Evolutionary conservation across 768 basidiomycete genomes (phyloP).

Genomic region (Trametes gibbosa): DNA sequence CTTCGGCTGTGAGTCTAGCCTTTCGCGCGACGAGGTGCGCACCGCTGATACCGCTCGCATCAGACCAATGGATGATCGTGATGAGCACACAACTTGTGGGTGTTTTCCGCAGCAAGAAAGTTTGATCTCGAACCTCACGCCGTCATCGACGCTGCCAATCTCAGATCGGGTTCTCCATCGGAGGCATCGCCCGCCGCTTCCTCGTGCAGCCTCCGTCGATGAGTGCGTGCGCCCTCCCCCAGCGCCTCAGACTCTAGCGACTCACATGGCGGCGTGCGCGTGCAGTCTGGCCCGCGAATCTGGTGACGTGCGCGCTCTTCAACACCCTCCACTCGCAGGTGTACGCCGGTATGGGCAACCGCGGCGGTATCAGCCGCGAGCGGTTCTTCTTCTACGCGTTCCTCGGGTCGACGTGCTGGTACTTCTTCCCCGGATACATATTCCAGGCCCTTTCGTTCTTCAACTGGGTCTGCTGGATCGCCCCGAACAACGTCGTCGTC

Average conservation of each 20-base stretch:
- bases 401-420: conserved; percentile 56
- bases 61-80: conserved; percentile 78
- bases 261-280: background rate
- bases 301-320: conserved; percentile 73
- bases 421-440: conserved; percentile 70
- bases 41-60: background rate
- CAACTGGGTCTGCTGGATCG: conserved; percentile 72
- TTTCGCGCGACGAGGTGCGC: background rate
- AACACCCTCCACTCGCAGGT: conserved; percentile 74
- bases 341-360: conserved; percentile 60
- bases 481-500: conserved; percentile 37
- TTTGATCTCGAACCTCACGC: background rate
- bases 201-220: conserved; percentile 55
- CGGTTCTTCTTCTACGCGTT: conserved; percentile 74
- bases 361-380: conserved; percentile 66
- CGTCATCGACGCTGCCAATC: background rate
- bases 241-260: background rate
- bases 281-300: conserved; percentile 67
- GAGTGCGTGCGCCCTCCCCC: conserved; percentile 35
- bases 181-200: conserved; percentile 73
- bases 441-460: conserved; percentile 83
- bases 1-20: conserved; percentile 42
- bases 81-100: conserved; percentile 74
- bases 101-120: conserved; percentile 30
- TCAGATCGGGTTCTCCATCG: conserved; percentile 81